phyloP scores from a whole-genome alignment of 139 green algal genomes.

The Dunaliella sp. region DNA sequence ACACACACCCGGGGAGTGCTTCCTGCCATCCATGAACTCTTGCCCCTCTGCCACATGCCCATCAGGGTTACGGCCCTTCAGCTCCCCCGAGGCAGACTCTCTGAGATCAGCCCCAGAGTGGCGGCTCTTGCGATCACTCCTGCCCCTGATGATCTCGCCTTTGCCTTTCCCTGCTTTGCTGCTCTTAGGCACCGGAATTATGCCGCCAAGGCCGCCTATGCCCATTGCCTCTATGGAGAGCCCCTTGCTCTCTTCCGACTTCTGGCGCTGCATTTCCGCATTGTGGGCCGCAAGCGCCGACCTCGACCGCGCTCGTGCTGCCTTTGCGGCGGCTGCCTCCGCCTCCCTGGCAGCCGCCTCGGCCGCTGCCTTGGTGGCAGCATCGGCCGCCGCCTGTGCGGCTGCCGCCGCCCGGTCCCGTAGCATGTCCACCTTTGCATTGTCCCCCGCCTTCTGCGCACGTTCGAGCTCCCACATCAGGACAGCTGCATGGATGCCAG shows the following conservation, averaged over 20 bases:
- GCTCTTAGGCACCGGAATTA: neutral
- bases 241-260: neutral
- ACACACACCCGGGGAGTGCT: too few species aligned
- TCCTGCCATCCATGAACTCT: too few species aligned
- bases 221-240: neutral
- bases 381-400: neutral
- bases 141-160: neutral
- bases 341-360: neutral
- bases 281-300: neutral
- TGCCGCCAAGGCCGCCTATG: neutral
- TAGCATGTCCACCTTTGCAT: neutral
- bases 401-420: neutral
- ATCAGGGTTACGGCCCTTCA: too few species aligned
- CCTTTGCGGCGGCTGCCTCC: neutral
- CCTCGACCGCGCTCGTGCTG: neutral
- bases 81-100: too few species aligned
- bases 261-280: neutral
- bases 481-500: neutral
- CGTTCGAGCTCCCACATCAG: neutral
- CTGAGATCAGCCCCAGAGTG: too few species aligned
- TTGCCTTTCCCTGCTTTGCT: neutral
- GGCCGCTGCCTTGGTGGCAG: too few species aligned
- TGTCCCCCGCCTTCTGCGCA: neutral
- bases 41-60: too few species aligned
- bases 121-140: too few species aligned